Percentiles rank a stretch among this genome's conserved stretches.
Conservation (phyloP, 345 rosid genomes). For the Brassica carinata region DNA sequence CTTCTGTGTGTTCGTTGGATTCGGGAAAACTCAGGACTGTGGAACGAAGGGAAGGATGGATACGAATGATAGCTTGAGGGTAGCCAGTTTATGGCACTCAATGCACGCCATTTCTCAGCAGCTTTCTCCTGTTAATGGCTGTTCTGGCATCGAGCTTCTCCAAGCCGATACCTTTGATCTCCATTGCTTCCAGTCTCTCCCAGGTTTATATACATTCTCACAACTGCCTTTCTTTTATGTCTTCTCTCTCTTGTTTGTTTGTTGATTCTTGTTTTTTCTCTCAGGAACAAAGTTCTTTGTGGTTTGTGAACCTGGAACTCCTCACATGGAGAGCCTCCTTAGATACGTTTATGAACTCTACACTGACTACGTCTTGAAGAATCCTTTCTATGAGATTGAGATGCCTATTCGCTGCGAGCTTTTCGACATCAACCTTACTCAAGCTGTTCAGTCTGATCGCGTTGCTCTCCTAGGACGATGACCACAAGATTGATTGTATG, state of each 20-base stretch:
- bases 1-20: neutral
- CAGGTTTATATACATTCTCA: slow-evolving; percentile 49
- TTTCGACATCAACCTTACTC: slow-evolving; percentile 80
- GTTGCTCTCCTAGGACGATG: slow-evolving; percentile 68
- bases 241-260: neutral
- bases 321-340: slow-evolving; percentile 78
- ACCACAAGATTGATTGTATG: slow-evolving; percentile 13
- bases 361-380: slow-evolving; percentile 93
- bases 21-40: slow-evolving; percentile 59
- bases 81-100: slow-evolving; percentile 99
- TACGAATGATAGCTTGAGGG: slow-evolving; percentile 94
- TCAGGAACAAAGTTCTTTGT: slow-evolving; percentile 97
- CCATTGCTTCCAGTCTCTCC: slow-evolving; percentile 93
- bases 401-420: slow-evolving; percentile 99
- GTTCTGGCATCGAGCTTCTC: slow-evolving; percentile 93
- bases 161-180: slow-evolving; percentile 96
- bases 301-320: slow-evolving; percentile 88
- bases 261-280: neutral
- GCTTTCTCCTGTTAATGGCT: slow-evolving; percentile 81
- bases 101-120: slow-evolving; percentile 99
- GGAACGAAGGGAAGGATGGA: slow-evolving; percentile 96
- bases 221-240: neutral
- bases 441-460: slow-evolving; percentile 83
- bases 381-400: slow-evolving; percentile 99
- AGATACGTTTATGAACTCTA: slow-evolving; percentile 79